phyloP scores from a whole-genome alignment of 2,329 filamentous ascomycete species.

The Huntiella savannae region DNA sequence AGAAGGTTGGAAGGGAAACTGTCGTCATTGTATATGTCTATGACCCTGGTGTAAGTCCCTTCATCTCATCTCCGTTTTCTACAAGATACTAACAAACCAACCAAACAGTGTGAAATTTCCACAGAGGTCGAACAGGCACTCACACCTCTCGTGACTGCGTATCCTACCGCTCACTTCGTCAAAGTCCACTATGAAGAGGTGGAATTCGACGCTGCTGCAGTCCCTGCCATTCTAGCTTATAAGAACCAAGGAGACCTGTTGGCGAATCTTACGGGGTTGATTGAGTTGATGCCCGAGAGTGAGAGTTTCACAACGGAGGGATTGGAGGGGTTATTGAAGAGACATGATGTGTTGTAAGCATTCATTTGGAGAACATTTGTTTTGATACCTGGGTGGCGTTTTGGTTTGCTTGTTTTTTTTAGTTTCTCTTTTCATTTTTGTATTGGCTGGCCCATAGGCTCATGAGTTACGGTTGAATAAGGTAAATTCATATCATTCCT shows the following conservation, averaged over 20 bases:
- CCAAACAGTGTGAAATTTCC: slow-evolving; percentile 54
- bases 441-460: not conserved
- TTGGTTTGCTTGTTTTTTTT: not conserved
- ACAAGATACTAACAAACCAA: slow-evolving; percentile 13
- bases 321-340: slow-evolving; percentile 32
- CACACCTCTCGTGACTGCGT: slow-evolving; percentile 48
- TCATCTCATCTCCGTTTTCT: not conserved
- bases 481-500: not conserved
- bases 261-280: slow-evolving; percentile 69
- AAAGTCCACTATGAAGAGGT: slow-evolving; percentile 83
- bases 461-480: not conserved
- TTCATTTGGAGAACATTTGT: not conserved
- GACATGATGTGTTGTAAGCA: slow-evolving; percentile 27
- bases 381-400: not conserved
- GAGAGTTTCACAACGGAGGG: slow-evolving; percentile 37
- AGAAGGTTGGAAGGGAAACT: slow-evolving; percentile 65
- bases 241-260: slow-evolving; percentile 74
- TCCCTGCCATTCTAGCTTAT: slow-evolving; percentile 80
- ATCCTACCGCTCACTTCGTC: slow-evolving; percentile 65
- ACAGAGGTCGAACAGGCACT: slow-evolving; percentile 62
- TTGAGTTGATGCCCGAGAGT: slow-evolving; percentile 64
- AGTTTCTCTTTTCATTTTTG: not conserved
- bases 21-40: slow-evolving; percentile 87
- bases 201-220: slow-evolving; percentile 76
- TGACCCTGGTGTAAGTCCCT: slow-evolving; percentile 53